phyloP scores from a whole-genome alignment of 2,329 filamentous ascomycete species.

The Cryphonectria naterciae region DNA sequence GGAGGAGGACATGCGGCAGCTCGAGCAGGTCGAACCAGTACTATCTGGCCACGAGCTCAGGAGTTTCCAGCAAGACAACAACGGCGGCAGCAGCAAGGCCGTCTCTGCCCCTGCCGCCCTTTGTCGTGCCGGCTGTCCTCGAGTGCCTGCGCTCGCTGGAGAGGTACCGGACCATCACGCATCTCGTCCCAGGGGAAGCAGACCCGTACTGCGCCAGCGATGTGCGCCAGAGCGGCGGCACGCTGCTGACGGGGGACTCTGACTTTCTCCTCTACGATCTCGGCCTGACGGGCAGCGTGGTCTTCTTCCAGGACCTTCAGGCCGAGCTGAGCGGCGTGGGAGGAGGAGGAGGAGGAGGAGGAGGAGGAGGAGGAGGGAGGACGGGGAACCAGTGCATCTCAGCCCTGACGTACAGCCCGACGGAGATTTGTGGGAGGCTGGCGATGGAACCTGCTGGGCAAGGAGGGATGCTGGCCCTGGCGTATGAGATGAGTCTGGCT shows the following conservation, averaged over 20 bases:
- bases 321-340: slow-evolving; percentile 35
- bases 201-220: slow-evolving; percentile 77
- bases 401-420: slow-evolving; percentile 32
- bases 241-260: slow-evolving; percentile 81
- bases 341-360: not conserved
- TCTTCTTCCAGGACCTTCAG: slow-evolving; percentile 69
- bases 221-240: slow-evolving; percentile 56
- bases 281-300: slow-evolving; percentile 62
- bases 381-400: slow-evolving; percentile 31
- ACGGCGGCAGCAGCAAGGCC: not conserved
- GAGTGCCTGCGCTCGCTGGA: slow-evolving; percentile 63
- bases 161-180: slow-evolving; percentile 47
- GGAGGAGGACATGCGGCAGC: slow-evolving; percentile 61
- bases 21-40: slow-evolving; percentile 60
- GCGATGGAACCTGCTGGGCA: slow-evolving; percentile 30
- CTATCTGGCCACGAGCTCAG: slow-evolving; percentile 41
- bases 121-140: slow-evolving; percentile 77
- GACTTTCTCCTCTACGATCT: slow-evolving; percentile 80
- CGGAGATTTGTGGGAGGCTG: slow-evolving; percentile 34
- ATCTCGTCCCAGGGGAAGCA: slow-evolving; percentile 81
- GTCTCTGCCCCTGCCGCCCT: slow-evolving; percentile 54
- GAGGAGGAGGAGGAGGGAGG: not conserved
- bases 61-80: not conserved
- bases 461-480: slow-evolving; percentile 35
- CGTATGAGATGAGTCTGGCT: slow-evolving; percentile 40